Base-by-base conservation (phyloP, 495 filamentous ascomycete genomes). In the Penicillium riverlandense region DNA sequence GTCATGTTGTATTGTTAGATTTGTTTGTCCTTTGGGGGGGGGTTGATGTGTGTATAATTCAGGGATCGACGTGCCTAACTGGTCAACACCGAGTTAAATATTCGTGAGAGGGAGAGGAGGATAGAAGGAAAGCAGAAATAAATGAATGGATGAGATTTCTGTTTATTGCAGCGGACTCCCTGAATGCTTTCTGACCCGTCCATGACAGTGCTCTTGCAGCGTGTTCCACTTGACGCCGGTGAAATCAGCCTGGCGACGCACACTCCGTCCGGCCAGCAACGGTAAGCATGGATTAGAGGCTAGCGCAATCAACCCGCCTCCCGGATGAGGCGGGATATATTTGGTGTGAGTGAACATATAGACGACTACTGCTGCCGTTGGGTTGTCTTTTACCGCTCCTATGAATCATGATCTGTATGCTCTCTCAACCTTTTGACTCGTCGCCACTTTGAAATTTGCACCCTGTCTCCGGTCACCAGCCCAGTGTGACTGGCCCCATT, bases 201-300 rank as follows among this genome's bases (percentile, higher is more conserved):
- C 37, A 41, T 8, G 30, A 41, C 42, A 12, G 29, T 11, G 32
- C 28, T 39, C 38, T 50, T 44, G 15, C 38, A 43, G 43, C 35
- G 31, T 38, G 38, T 46, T 47, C 44, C 44, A 53, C 37, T 54
- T 38, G 41, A 48, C 40, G 36, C 37, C 35, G 34, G 29, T 38
- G 35, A 33, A 57, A 48, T 33, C 50, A 45, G 52, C 54, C 54
- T 43, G 41, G 40, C 28, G 13, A 46, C 41, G 50, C 54, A 57
- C 46, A 47, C 37, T 44, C 44, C 47, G 47, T 41, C 45, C 50
- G 54, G 46, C 46, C 43, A 44, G 40, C 35, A 43, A 40, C 41
- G 44, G 50, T 39, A 39, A 43, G 29, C 11, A 29, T 48, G 33
- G 39, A 35, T 22, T 4, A 22, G 22, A 22, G 22, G 22, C 22